These are phyloP conservation scores for Clarireedia homoeocarpa DNA, from an alignment of 2,329 filamentous ascomycete genomes.

Conservation along the genomic window DNA sequence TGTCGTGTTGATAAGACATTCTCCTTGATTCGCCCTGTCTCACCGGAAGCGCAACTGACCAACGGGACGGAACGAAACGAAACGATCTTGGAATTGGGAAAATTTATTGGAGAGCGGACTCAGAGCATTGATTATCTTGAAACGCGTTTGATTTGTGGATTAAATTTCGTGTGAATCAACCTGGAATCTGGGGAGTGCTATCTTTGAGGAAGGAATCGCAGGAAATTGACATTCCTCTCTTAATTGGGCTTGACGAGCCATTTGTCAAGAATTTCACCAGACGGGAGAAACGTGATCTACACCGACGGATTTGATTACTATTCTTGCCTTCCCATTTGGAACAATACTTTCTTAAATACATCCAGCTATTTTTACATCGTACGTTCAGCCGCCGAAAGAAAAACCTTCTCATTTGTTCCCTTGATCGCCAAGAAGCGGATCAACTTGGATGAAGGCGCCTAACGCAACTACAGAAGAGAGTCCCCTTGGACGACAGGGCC, in stretches of 20 bases:
- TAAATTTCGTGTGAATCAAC: background rate
- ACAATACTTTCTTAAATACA: background rate
- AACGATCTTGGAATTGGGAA: too few species aligned
- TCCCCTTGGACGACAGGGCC: slow-evolving; percentile 16
- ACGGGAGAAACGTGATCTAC: background rate
- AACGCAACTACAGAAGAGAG: slow-evolving; percentile 15
- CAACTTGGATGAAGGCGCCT: slow-evolving; percentile 10
- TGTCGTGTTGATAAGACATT: too few species aligned
- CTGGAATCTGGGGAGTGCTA: too few species aligned
- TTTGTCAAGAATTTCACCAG: background rate
- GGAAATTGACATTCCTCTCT: background rate
- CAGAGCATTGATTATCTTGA: background rate
- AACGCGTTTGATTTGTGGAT: background rate
- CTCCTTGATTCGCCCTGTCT: too few species aligned
- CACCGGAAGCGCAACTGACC: too few species aligned
- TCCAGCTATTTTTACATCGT: background rate
- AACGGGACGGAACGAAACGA: too few species aligned
- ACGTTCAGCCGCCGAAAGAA: slow-evolving; percentile 7
- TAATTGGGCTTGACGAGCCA: background rate
- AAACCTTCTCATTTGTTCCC: background rate
- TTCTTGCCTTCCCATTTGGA: background rate
- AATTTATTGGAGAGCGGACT: too few species aligned
- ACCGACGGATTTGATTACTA: background rate
- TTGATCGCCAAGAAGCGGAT: slow-evolving; percentile 1
- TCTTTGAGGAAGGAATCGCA: background rate